Evolutionary conservation across 1,284 basidiomycete species (phyloP).

Genomic region (Pseudozyma flocculosa): DNA sequence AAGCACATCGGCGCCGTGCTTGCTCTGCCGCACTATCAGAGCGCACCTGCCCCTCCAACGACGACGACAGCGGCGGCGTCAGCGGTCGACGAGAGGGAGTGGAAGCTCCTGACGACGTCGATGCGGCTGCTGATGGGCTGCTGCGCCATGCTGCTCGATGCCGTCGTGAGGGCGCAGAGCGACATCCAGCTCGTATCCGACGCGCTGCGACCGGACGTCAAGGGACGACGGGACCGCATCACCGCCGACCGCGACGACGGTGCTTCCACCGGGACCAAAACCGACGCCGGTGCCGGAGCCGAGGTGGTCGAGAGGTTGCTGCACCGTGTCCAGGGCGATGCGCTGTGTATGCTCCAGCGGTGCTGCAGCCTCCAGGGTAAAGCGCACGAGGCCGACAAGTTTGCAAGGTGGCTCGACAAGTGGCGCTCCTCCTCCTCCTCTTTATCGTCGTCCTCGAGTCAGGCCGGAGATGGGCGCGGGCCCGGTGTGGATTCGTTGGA

Average conservation of each 20-base stretch:
- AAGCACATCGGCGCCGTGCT: conserved; percentile 20
- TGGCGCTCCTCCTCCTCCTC: too few relatives aligned
- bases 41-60: too few relatives aligned
- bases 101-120: conserved; percentile 5
- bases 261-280: neutral
- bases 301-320: conserved; percentile 1
- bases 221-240: conserved; percentile 1
- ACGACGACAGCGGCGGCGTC: neutral
- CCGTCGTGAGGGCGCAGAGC: conserved; percentile 17
- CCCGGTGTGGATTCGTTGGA: too few relatives aligned
- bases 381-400: conserved; percentile 18
- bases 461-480: too few relatives aligned
- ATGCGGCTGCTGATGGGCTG: conserved; percentile 19
- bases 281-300: neutral
- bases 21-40: conserved; percentile 10
- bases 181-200: conserved; percentile 22
- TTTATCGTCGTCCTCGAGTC: too few relatives aligned
- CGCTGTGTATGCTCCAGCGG: conserved; percentile 18
- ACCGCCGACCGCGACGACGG: too few relatives aligned
- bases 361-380: conserved; percentile 20
- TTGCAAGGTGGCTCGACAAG: conserved; percentile 19
- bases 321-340: conserved; percentile 13
- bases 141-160: conserved; percentile 10
- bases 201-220: conserved; percentile 11
- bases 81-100: neutral